Evolutionary conservation across 768 basidiomycete genomes (phyloP), one percentile per base, ranked within the genome.

Genomic region (Russula lepida): DNA sequence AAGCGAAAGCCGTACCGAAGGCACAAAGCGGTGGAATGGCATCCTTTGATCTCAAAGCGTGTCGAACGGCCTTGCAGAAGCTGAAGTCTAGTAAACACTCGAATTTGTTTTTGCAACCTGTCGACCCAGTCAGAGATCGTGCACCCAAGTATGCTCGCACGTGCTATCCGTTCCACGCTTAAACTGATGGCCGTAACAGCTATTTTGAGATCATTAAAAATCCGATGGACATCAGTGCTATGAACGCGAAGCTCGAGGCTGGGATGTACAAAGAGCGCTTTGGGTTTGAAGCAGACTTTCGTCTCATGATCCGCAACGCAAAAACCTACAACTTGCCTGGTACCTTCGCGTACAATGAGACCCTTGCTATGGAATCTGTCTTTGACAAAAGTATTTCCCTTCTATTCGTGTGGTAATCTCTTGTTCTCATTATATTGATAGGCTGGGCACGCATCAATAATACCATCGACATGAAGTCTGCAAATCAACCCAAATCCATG

Each of bases 221-320:
- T 12, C 95, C 97, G 0, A 98, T 99, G 92, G 97, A 99, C 69
- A 78, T 98, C 19, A 85, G 86, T 54, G 93, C 94, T 0, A 89
- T 95, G 78, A 77, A 80, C 28, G 88, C 88, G 39, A 98, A 95
- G 71, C 75, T 98, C 12, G 86, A 89, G 67, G 84, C 82, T 58
- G 93, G 94, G 6, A 81, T 87, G 73, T 98, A 98, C 75, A 81
- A 84, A 63, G 84, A 89, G 67, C 84, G 93, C 11, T 84, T 86
- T 68, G 86, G 80, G 15, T 95, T 98, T 71, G 85, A 86, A 64
- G 77, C 81, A 28, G 97, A 99, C 71, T 88, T 98, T 72, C 83
- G 80, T 59, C 81, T 95, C 56, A 92, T 98, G 85, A 81, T 93
- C 50, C 70, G 76, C 48, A 99, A 99, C 68, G 91, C 93, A 23